Base-by-base conservation (phyloP, 345 rosid species). In the Atalantia buxifolia region DNA sequence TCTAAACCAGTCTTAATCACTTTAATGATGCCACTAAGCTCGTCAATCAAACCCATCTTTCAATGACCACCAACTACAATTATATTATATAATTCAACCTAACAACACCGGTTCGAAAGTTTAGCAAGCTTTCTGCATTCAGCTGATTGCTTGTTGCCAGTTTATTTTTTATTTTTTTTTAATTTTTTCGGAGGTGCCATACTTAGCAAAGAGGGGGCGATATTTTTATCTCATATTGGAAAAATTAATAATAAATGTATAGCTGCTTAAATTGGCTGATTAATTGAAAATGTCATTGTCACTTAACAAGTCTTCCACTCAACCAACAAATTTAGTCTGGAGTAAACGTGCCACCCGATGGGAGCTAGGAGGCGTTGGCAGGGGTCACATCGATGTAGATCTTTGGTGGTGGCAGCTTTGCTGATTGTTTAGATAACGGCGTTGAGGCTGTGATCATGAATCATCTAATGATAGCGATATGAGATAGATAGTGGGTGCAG, bases 1-100 rank as follows among this genome's bases (percentile, higher is more conserved):
- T 77, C 83, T 48, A 14, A 59, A 74, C 21, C 33, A 28, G 66
- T 66, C 66, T 7, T 56, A 4, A 66, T 76, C 83, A 76, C 69
- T 65, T 76, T 28, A 71, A 53, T 40, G 28, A 70, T 65, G 60
- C 79, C 62, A 56, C 55, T n/a, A 40, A 59, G 1, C 28, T 28
- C 9, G 74, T 66, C 78, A 74, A 42, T 72, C 38, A 79, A 79
- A 30, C 2, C 6, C 36, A 3, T 33, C 18, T 50, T 7, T 59
- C 25, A 35, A 55, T 27, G 19, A 25, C 53, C 48, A 13, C 72
- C 33, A 61, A 27, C 50, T 2, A 48, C 28, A 57, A 19, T 53
- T 25, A 31, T 31, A 31, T 31, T 31, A 21, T 28, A 9, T 35
- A 22, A 33, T 14, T 42, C 50, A 42, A 42, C 56, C 22, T 0